These are phyloP conservation scores for Suhomyces maxii DNA, from an alignment of 1,139 yeast species.

Conservation along the genomic window DNA sequence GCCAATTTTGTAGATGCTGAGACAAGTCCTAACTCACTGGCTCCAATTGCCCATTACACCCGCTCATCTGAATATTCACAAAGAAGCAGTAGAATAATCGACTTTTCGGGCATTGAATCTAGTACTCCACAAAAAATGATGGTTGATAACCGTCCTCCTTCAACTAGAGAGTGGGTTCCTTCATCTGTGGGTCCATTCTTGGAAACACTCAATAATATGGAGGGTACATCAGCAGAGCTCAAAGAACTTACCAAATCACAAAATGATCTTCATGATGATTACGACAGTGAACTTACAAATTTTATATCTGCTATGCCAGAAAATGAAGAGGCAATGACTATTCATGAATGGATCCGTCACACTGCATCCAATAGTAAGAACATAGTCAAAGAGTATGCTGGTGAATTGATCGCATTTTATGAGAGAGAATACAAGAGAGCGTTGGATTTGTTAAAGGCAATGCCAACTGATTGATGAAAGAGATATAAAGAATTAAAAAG, in stretches of 20 bases:
- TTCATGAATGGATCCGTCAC: constrained; percentile 65
- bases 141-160: not conserved
- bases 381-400: constrained; percentile 43
- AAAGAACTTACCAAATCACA: constrained; percentile 17
- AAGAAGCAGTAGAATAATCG: not conserved
- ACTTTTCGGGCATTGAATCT: constrained; percentile 16
- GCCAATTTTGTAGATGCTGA: not conserved
- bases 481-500: no score
- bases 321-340: constrained; percentile 65
- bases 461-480: constrained; percentile 24
- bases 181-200: constrained; percentile 21
- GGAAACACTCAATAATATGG: constrained; percentile 39
- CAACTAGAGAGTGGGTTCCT: constrained; percentile 14
- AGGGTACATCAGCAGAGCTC: constrained; percentile 29
- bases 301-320: constrained; percentile 71
- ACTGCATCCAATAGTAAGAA: constrained; percentile 46
- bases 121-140: constrained; percentile 22
- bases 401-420: constrained; percentile 45
- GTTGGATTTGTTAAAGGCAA: constrained; percentile 24
- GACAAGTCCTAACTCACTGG: constrained; percentile 3
- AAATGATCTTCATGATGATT: constrained; percentile 50
- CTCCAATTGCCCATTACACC: constrained; percentile 12
- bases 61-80: constrained; percentile 6
- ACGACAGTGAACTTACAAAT: constrained; percentile 61
- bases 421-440: constrained; percentile 46